Base-by-base conservation (phyloP, 306 rosid species). In the Senna siamea region DNA sequence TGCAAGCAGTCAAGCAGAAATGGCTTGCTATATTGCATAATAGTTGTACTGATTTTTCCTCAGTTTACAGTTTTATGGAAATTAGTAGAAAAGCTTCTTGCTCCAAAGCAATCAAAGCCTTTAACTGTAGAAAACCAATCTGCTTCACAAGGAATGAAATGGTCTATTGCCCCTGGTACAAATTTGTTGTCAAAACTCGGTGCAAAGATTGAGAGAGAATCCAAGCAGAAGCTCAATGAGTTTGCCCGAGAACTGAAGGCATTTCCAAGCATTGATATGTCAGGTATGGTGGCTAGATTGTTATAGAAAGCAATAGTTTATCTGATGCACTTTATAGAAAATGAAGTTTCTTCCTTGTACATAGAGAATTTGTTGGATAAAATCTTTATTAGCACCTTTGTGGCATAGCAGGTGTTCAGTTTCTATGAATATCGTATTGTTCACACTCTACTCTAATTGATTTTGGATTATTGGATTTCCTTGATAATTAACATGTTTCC, bases 21-120 rank as follows among this genome's bases (percentile, higher is more conserved):
- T 71, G 61, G 20, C 52, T 76, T 23, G 60, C 75, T 66, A 28
- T 66, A 79, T 73, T 82, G 72, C 68, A 60, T 81, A 63, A 64
- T 85, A 35, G 76, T 48, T 64, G 77, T 81, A 83, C 93, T 94
- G 83, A 89, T 88, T 83, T 77, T 80, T 79, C 82, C 86, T 87
- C 87, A 89, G 93, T 86, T 83, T 89, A 87, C 99, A 94, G 99
- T 94, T 88, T 58, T 94, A 80, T 94, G 97, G 99, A 94, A 89
- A 81, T 63, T 94, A 85, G 93, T 85, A 86, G 96, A 88, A 88
- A 94, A 85, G 81, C 79, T 92, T 69, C 80, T 88, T 64, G 58
- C 44, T 78, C 97, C 90, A 0, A 89, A 87, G 81, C 84, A 83
- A 41, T 66, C 70, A 47, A 83, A 74, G 77, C 38, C 93, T 69